These are phyloP conservation scores for Glycine latifolia DNA, from an alignment of 306 rosid species.

Conservation along the genomic window DNA sequence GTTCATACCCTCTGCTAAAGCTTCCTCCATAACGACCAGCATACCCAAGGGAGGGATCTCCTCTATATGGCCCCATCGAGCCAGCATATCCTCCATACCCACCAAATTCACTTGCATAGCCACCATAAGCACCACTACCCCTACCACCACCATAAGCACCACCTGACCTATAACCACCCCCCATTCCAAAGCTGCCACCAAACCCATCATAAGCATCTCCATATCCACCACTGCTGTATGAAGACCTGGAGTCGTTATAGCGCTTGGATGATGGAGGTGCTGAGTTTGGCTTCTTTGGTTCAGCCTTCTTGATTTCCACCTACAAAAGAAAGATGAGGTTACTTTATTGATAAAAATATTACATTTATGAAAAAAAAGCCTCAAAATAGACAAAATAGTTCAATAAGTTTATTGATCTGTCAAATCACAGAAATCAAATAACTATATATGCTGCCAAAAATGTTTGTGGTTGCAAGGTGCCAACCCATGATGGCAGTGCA, in stretches of 20 bases:
- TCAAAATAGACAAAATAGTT: not conserved
- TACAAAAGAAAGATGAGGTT: conserved; percentile 45
- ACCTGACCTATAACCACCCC: conserved; percentile 74
- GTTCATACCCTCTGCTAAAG: conserved; percentile 85
- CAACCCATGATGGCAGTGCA: conserved; percentile 1
- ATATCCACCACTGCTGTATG: conserved; percentile 73
- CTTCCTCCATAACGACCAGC: conserved; percentile 85
- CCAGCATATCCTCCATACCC: conserved; percentile 87
- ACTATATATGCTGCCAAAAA: not conserved
- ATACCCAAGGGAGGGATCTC: conserved; percentile 80
- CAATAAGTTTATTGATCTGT: not conserved
- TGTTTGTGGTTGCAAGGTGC: not conserved
- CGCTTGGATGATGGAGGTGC: conserved; percentile 84
- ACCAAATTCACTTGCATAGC: conserved; percentile 84
- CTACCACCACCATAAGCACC: conserved; percentile 74
- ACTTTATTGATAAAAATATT: not conserved
- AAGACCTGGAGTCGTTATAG: conserved; percentile 76
- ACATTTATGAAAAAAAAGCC: not conserved
- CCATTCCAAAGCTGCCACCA: conserved; percentile 72
- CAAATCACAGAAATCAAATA: not conserved
- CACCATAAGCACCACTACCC: conserved; percentile 55
- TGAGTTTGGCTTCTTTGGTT: conserved; percentile 87
- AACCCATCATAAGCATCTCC: conserved; percentile 86
- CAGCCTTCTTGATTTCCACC: conserved; percentile 99
- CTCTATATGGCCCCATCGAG: conserved; percentile 82